Evolutionary conservation across 768 basidiomycete species (phyloP), one percentile per base, ranked within the genome.

Genomic region (Zangia roseola): DNA sequence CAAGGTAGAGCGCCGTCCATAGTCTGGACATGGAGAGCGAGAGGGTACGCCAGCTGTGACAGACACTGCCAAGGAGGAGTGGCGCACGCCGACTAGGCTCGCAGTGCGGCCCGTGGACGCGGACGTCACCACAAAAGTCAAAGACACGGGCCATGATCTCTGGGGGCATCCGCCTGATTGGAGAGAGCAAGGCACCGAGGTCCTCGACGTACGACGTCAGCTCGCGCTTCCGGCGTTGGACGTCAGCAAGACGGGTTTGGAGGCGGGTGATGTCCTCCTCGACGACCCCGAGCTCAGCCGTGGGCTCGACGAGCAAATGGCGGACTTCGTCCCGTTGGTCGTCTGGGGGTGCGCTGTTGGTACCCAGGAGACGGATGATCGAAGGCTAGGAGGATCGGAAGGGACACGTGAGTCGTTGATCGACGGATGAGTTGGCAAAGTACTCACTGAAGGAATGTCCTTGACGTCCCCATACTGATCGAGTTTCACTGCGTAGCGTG

Each of bases 91-190:
- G 56, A 17, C 64, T 64, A 21, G 64, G 64, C 43, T 65, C 65
- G 45, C 60, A 60, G 20, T 65, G 64, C 2, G 64, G 64, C 0
- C 64, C 64, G 6, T 45, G 65, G 7, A 49, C 63, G 43, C 52
- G 47, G 46, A 62, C 40, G 36, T 65, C 64, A 2, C 62, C 63
- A 13, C 64, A 65, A 55, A 67, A 67, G 47, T 65, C 65, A 26
- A 66, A 66, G 5, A 66, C 57, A 39, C 65, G 61, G 37, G 63
- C 56, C 57, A 66, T 65, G 57, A 66, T 66, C 54, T 66, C 64
- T 20, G 65, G 64, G 12, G 64, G 64, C 63, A 66, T 65, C 40
- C 63, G 63, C 20, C 53, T 64, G 50, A 66, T 66, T 41, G 64
- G 64, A 17, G 64, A 65, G 21, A 65, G 60, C 48, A 67, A 60